Conservation (phyloP, 805 yeast genomes). For the Cyberlindnera japonica region DNA sequence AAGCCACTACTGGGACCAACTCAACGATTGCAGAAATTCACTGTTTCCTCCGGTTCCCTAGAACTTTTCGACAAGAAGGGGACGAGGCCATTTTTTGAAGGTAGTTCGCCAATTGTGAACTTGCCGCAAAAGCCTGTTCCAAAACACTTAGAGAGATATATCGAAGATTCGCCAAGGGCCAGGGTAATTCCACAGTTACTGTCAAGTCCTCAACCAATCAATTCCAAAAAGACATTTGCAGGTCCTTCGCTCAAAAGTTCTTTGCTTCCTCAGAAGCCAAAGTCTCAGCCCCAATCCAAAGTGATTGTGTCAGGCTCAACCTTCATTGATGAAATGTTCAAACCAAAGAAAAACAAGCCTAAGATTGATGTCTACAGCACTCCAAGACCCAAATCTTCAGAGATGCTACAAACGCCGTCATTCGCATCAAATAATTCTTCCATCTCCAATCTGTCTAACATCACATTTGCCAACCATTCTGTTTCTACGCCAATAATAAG, state of each 20-base stretch:
- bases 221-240: slow-evolving; percentile 1
- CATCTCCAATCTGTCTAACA: slow-evolving; percentile 25
- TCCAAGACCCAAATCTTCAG: slow-evolving; percentile 30
- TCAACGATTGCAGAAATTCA: not conserved
- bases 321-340: slow-evolving; percentile 12
- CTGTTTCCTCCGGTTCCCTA: slow-evolving; percentile 5
- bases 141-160: slow-evolving; percentile 12
- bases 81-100: too few species aligned
- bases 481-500: slow-evolving; percentile 13
- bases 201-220: slow-evolving; percentile 17
- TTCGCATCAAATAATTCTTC: slow-evolving; percentile 23
- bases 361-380: slow-evolving; percentile 26
- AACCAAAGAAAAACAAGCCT: slow-evolving; percentile 11
- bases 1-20: slow-evolving; percentile 2
- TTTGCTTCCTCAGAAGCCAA: not conserved
- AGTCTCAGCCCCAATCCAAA: not conserved
- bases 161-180: slow-evolving; percentile 18
- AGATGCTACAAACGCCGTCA: slow-evolving; percentile 28
- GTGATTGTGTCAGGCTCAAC: slow-evolving; percentile 1
- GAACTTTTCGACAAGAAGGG: not conserved
- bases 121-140: not conserved
- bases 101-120: not conserved
- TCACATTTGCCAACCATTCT: slow-evolving; percentile 25
- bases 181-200: slow-evolving; percentile 20
- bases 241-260: slow-evolving; percentile 1